Base-by-base conservation (phyloP, 345 rosid species). In the Toxicodendron radicans region DNA sequence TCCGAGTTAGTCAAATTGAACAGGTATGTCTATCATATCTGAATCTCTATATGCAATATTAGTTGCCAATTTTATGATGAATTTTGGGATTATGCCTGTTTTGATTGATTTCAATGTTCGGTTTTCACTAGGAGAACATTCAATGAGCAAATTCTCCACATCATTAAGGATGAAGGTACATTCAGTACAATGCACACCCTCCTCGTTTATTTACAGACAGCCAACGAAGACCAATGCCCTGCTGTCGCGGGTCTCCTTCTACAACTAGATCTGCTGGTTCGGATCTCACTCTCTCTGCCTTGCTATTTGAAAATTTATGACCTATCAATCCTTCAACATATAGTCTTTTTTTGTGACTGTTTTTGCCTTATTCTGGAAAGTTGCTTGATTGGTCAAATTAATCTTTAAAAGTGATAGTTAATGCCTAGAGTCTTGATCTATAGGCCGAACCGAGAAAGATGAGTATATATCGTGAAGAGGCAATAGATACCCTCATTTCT, bases 401-500 rank as follows among this genome's bases (percentile, higher is more conserved):
- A 51, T 46, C 23, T 1, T 17, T 14, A n/a, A 32, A 46, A 9
- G 10, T 52, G 11, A 49, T 38, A n/a, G 23, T 43, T 74, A 35
- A 64, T 67, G 23, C 38, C 12, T 9, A 20, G 35, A 64, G 60
- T 33, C 38, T 77, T 75, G 71, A 10, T 76, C 66, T 83, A 66
- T 51, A 90, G 95, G 86, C 79, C 72, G 91, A 86, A 71, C 95
- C 95, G 9, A 84, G 91, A 76, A 88, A 88, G 82, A 88, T 88
- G 91, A 90, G 95, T 65, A 90, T 90, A 24, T 88, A 85, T 68
- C 82, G 95, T 14, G 95, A 90, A 79, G 95, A 90, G 74, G 92
- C 95, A 30, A 80, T 88, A n/a, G 95, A 88, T 70, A 70, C 82
- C 23, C 86, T 90, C 48, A 84, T 90, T 75, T 78, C 86, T 45